phyloP scores from a whole-genome alignment of 1,284 basidiomycete genomes.

The Crocinoboletus sp. region DNA sequence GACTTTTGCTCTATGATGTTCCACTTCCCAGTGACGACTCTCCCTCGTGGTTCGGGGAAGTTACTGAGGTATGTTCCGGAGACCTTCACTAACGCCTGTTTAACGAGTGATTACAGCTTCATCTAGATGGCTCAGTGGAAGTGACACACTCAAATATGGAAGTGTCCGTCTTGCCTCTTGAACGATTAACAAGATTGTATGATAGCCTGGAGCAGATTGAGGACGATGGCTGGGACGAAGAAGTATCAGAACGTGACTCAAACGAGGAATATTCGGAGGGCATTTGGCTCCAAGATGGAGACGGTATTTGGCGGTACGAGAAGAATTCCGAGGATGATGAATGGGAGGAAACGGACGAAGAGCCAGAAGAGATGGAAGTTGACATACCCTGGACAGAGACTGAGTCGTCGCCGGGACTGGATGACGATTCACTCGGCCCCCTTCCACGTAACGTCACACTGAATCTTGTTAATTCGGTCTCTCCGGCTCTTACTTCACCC shows the following conservation, averaged over 20 bases:
- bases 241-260: constrained; percentile 38
- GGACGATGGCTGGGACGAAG: constrained; percentile 60
- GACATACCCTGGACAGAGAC: constrained; percentile 28
- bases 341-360: constrained; percentile 35
- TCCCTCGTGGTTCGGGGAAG: constrained; percentile 73
- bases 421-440: constrained; percentile 17
- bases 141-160: constrained; percentile 57
- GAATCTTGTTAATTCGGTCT: constrained; percentile 23
- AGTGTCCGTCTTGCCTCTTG: constrained; percentile 49
- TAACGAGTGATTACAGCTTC: constrained; percentile 43
- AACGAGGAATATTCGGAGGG: constrained; percentile 40
- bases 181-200: constrained; percentile 65
- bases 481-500: constrained; percentile 27
- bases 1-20: constrained; percentile 41
- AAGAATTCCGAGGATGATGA: constrained; percentile 38
- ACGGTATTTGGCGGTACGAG: constrained; percentile 44
- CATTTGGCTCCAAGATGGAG: constrained; percentile 53
- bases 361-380: constrained; percentile 26
- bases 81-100: not conserved
- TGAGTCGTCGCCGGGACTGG: constrained; percentile 16
- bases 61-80: constrained; percentile 49
- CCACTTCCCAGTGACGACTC: constrained; percentile 41
- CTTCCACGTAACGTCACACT: constrained; percentile 14
- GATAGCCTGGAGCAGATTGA: constrained; percentile 76
- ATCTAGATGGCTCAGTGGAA: constrained; percentile 63